Base-by-base conservation (phyloP, 1,284 basidiomycete genomes). In the Macrocystidia cucumis region DNA sequence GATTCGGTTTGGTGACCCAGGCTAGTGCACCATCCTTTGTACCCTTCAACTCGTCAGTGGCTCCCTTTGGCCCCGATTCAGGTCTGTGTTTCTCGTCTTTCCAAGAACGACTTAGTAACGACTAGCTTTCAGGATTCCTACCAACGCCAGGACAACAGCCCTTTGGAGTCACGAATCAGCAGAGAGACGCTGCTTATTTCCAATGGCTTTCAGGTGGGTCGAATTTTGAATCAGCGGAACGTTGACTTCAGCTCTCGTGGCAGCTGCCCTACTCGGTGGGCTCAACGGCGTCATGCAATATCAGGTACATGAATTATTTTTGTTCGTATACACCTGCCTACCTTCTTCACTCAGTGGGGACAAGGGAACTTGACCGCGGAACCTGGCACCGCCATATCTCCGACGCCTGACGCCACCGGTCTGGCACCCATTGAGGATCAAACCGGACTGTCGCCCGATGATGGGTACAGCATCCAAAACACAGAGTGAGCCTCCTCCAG, bases 1-100 rank as follows among this genome's bases (percentile, higher is more conserved):
- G 57, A 1, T 78, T 83, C 40, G 80, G 80, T 58, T 57, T 83
- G 35, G 72, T 83, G 17, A 76, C 78, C 1, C 63, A 72, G 39
- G 41, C 49, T 24, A 78, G 75, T 52, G 45, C 65, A 1, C 55
- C 60, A 14, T 47, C 52, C 41, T 83, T 77, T 40, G 69, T 76
- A 5, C 76, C 78, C 0, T 82, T 83, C 60, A 76, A 79, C 46
- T 50, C 51, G 23, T 59, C 67, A 9, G 54, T 59, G 32, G 62
- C 67, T 9, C 65, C 70, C 3, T 67, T 67, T 41, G 57, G 54
- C n/a, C 24, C 55, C 22, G 56, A 64, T 29, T 29, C 51, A 11
- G 43, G 64, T 64, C 47, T 34, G 49, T 45, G 34, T 18, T 34
- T 25, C 11, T 11, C 28, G 6, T 4, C 6, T 19, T 3, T 29